phyloP scores from a whole-genome alignment of 2,329 filamentous ascomycete genomes.

The Talaromyces amestolkiae region DNA sequence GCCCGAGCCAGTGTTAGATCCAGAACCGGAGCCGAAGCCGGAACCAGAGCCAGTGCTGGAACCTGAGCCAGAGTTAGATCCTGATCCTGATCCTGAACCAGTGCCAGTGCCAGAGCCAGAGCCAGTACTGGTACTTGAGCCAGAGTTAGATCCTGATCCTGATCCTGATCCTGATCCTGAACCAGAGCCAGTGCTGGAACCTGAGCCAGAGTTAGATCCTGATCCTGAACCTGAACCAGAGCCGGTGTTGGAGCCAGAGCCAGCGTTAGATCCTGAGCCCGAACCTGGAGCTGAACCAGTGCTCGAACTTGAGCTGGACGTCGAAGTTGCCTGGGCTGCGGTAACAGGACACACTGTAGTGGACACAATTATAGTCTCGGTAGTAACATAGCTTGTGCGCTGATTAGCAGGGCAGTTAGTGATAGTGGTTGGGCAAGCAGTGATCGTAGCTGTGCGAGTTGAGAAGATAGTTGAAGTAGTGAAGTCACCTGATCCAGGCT shows the following conservation, averaged over 20 bases:
- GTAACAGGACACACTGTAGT: conserved; percentile 11
- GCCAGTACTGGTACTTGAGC: neutral
- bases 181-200: neutral
- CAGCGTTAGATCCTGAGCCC: neutral
- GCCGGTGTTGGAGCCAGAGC: neutral
- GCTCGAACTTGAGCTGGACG: neutral
- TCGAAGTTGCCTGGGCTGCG: neutral
- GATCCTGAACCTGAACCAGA: neutral
- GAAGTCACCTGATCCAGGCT: neutral
- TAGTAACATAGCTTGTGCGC: conserved; percentile 10
- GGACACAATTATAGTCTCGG: conserved; percentile 6
- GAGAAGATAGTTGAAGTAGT: conserved; percentile 14
- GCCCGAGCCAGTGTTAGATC: neutral
- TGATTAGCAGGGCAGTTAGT: conserved; percentile 10
- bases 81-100: neutral
- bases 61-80: neutral
- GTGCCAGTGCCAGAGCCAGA: neutral
- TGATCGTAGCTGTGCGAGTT: conserved; percentile 14
- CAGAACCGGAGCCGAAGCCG: neutral
- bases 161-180: neutral
- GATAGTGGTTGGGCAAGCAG: conserved; percentile 16
- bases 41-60: neutral
- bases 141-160: neutral
- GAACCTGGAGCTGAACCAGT: neutral
- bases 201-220: neutral